Evolutionary conservation across 768 basidiomycete genomes (phyloP), one percentile per base, ranked within the genome.

Genomic region (Tricholoma sp.): DNA sequence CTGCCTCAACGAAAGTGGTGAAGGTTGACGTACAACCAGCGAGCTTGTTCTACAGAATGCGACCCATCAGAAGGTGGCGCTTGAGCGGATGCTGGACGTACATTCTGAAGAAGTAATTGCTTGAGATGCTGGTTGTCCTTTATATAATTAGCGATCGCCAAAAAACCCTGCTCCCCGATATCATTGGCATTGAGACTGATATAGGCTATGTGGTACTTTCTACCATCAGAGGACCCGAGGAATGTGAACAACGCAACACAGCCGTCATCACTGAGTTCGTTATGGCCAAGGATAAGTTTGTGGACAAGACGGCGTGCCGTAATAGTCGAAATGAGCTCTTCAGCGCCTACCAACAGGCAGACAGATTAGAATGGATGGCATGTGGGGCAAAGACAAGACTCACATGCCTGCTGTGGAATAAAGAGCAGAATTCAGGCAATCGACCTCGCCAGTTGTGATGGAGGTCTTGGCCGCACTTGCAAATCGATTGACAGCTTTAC

Each of bases 161-260:
- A 64, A 4, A 88, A 74, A 5, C 84, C 84, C 34, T 66, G 65
- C 62, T 84, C 75, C 8, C 84, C 79, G 27, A 88, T 81, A 8
- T 66, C 66, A 58, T 84, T 86, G 3, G 75, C 73, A 52, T 84
- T 85, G 55, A 88, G 72, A 58, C 75, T 79, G 31, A 88, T 80
- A 61, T 85, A 81, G 1, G 71, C 68, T 55, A 88, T 76, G 49
- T 65, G 66, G 61, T 82, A 74, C 56, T 66, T 69, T 57, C 70
- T 68, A 18, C 82, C 84, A 16, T 71, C 67, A 5, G 71, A 65
- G 10, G 86, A 85, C 24, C 69, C 58, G 6, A 88, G 72, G 63
- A 81, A 87, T 16, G 69, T 68, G 64, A 86, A 83, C 8, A 88
- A 69, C 21, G 73, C 70, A 24, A 74, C 66, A 55, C 81, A 83